Evolutionary conservation across 805 yeast genomes (phyloP), one percentile per base, ranked within the genome.

Genomic region (Blastobotrys mokoenaii): DNA sequence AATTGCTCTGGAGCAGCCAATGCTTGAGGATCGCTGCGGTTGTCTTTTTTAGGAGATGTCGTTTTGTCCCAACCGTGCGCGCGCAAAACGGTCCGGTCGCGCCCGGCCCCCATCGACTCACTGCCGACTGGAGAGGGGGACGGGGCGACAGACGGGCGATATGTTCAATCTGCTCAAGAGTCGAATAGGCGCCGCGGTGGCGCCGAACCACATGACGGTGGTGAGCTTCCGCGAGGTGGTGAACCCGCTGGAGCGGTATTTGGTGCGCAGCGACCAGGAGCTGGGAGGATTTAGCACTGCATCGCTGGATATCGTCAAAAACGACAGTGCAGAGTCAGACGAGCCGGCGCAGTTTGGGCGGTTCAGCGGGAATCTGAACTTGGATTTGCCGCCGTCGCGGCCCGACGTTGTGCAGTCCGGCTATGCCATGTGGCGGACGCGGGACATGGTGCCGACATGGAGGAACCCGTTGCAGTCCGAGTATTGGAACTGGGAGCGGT

Each of bases 371-470:
- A 78, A 78, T 41, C 60, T 79, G 47, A 78, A 75, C 52, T 72
- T 81, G 48, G 84, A 82, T 51, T 72, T 83, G 31, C 93, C 85
- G 11, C 70, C 73, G 44, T 74, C 75, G 50, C 70, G 78, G 41
- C 84, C 86, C 0, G 80, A 79, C 42, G 74, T 84, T 17, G 71
- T 74, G 14, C 69, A 79, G 49, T 74, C 82, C 15, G 85, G 85
- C 1, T 79, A 79, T 67, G 85, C 94, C 32, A 84, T 86, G 94
- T 84, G 83, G 64, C 73, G 94, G 50, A 85, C 95, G 0, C 73
- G 69, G 52, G 85, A 84, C 57, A 76, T 79, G 55, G 72, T 70
- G 46, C 68, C 66, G 46, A 34, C 41, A 3, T 18, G 30, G 40
- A 12, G 11, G 16, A 67, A 64, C 6, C 62, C 70, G 49, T 64